Conservation (phyloP, 208 protist genomes). For the Leishmania lainsoni region DNA sequence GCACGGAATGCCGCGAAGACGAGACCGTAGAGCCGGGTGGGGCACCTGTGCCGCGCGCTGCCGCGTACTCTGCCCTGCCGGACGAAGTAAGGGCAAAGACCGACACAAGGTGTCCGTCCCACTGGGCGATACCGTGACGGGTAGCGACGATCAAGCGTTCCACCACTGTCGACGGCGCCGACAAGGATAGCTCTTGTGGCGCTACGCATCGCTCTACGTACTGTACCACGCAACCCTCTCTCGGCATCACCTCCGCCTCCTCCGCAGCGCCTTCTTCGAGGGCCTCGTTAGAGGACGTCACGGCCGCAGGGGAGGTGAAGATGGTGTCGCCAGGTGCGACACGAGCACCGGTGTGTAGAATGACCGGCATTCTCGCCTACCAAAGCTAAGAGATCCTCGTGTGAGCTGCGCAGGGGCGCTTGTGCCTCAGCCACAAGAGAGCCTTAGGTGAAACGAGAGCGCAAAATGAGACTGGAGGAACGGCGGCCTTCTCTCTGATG, state of each 20-base stretch:
- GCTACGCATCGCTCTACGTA: constrained; percentile 16
- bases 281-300: background rate
- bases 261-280: background rate
- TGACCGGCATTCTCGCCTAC: constrained; percentile 16
- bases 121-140: constrained; percentile 69
- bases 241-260: constrained; percentile 36
- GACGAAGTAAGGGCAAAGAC: constrained; percentile 33
- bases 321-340: constrained; percentile 62
- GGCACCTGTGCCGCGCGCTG: background rate
- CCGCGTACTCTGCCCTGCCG: background rate
- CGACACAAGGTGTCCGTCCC: constrained; percentile 58
- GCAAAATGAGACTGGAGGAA: background rate
- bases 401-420: background rate
- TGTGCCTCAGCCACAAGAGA: background rate
- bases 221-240: constrained; percentile 61
- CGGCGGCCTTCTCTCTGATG: background rate
- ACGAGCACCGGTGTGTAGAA: constrained; percentile 33
- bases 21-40: background rate
- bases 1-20: constrained; percentile 15
- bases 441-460: background rate
- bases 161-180: background rate
- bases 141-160: constrained; percentile 46
- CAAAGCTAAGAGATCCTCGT: background rate
- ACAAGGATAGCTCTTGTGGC: background rate
- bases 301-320: constrained; percentile 27